phyloP scores from a whole-genome alignment of 352 stramenopile genomes.

The Plasmopara viticola region DNA sequence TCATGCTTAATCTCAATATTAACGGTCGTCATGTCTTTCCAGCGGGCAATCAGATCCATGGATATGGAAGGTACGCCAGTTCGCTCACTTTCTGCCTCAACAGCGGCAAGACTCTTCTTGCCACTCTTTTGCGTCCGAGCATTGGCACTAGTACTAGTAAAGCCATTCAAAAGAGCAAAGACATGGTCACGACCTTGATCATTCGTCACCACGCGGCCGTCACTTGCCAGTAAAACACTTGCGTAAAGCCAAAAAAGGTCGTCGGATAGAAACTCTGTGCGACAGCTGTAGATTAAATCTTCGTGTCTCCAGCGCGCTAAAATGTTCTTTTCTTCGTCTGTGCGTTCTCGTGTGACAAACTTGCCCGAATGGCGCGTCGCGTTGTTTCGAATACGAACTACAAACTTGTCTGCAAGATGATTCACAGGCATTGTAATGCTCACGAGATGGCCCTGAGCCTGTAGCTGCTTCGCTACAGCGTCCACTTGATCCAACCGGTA shows the following conservation, averaged over 20 bases:
- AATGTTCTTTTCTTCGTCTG: slow-evolving; percentile 47
- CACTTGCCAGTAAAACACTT: slow-evolving; percentile 61
- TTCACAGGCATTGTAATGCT: slow-evolving; percentile 69
- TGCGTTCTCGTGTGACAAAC: slow-evolving; percentile 42
- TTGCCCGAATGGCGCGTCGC: slow-evolving; percentile 42
- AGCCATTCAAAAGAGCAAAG: slow-evolving; percentile 48
- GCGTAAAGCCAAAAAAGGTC: slow-evolving; percentile 99
- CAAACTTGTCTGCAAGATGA: slow-evolving; percentile 62
- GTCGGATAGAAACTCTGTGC: slow-evolving; percentile 80
- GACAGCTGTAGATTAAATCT: slow-evolving; percentile 90
- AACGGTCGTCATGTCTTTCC: slow-evolving; percentile 61
- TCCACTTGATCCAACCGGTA: slow-evolving; percentile 96
- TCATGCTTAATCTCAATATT: slow-evolving; percentile 71
- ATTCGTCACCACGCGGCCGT: slow-evolving; percentile 91
- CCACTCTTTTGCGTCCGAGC: slow-evolving; percentile 16
- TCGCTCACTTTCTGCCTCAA: slow-evolving; percentile 2
- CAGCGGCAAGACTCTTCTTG: slow-evolving; percentile 11
- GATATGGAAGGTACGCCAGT: slow-evolving; percentile 28
- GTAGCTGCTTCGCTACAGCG: slow-evolving; percentile 81
- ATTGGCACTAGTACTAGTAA: slow-evolving; percentile 12
- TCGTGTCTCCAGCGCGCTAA: slow-evolving; percentile 58
- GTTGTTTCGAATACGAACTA: slow-evolving; percentile 52
- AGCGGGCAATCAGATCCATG: slow-evolving; percentile 67
- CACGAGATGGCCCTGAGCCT: slow-evolving; percentile 63
- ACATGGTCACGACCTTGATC: slow-evolving; percentile 97